These are phyloP conservation scores for Boletales sp. DNA, from an alignment of 768 basidiomycete genomes.

Conservation along the genomic window DNA sequence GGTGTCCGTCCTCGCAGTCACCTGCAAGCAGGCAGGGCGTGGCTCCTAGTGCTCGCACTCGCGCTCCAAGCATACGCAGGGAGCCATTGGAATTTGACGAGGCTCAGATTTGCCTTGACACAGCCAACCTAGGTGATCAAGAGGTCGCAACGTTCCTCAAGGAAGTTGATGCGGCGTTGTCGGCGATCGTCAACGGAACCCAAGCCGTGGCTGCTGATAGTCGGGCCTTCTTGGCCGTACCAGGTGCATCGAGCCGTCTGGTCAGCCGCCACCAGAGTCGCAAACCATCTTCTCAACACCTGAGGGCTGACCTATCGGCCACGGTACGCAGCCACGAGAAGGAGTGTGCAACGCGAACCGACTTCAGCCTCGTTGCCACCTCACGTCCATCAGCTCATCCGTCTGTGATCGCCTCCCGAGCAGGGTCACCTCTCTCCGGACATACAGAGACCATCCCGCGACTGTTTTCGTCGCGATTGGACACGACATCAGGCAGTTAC, in stretches of 20 bases:
- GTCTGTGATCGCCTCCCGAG: constrained; percentile 25
- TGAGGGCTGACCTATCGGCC: constrained; percentile 29
- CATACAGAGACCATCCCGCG: constrained; percentile 19
- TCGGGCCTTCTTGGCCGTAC: constrained; percentile 28
- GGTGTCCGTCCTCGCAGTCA: constrained; percentile 20
- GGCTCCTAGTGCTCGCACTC: constrained; percentile 12
- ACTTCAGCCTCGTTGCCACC: constrained; percentile 31
- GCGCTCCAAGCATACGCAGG: constrained; percentile 27
- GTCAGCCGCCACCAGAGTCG: constrained; percentile 28
- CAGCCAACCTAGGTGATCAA: constrained; percentile 27
- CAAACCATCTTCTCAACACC: constrained; percentile 27
- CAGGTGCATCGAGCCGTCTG: constrained; percentile 22
- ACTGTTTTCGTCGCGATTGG: constrained; percentile 17
- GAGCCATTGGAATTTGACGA: constrained; percentile 29
- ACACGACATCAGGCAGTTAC: constrained; percentile 11
- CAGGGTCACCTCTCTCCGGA: constrained; percentile 15
- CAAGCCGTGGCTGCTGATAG: constrained; percentile 29
- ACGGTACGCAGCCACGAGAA: constrained; percentile 26
- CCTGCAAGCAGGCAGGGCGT: constrained; percentile 28
- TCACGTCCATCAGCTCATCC: constrained; percentile 20
- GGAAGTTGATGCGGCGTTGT: constrained; percentile 28
- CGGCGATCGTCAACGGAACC: constrained; percentile 22
- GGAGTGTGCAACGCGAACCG: constrained; percentile 22
- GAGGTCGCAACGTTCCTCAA: constrained; percentile 31
- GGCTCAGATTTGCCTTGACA: constrained; percentile 29